phyloP scores from a whole-genome alignment of 345 rosid species.

The Eucalyptus melliodora region DNA sequence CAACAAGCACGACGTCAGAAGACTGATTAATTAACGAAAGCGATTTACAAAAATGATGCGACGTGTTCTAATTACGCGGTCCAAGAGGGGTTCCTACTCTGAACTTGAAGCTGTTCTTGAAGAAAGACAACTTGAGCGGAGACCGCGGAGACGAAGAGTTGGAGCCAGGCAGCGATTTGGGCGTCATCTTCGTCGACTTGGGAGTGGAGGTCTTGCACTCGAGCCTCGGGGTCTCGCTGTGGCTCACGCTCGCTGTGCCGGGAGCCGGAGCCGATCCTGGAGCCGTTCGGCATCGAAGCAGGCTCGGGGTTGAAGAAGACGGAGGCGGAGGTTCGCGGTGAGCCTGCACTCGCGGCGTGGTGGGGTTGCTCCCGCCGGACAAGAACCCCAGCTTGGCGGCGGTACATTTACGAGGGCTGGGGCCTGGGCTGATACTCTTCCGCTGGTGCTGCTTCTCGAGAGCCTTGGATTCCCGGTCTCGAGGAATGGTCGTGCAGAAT shows the following conservation, averaged over 20 bases:
- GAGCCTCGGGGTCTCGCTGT: not conserved
- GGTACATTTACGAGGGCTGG: not conserved
- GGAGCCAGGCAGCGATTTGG: constrained; percentile 6
- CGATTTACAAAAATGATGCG: not conserved
- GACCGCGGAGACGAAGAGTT: constrained; percentile 71
- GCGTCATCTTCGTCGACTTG: constrained; percentile 6
- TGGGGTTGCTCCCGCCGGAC: not conserved
- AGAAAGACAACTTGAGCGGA: constrained; percentile 64
- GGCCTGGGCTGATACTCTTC: not conserved
- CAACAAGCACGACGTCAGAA: not conserved
- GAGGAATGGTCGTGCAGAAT: constrained; percentile 69
- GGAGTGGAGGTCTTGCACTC: not conserved
- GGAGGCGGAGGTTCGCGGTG: not conserved
- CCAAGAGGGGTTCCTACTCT: constrained; percentile 21
- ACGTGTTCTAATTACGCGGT: not conserved
- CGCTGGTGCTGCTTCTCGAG: not conserved
- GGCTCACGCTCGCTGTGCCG: not conserved
- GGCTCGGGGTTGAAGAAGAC: not conserved
- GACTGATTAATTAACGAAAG: not conserved
- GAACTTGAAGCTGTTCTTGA: constrained; percentile 77
- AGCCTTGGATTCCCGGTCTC: constrained; percentile 26
- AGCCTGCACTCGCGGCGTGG: not conserved
- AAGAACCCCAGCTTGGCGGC: not conserved
- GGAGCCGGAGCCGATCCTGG: not conserved
- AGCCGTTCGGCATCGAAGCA: not conserved